These are phyloP conservation scores for Phytophthora lateralis DNA, from an alignment of 352 stramenopile genomes.

Conservation along the genomic window DNA sequence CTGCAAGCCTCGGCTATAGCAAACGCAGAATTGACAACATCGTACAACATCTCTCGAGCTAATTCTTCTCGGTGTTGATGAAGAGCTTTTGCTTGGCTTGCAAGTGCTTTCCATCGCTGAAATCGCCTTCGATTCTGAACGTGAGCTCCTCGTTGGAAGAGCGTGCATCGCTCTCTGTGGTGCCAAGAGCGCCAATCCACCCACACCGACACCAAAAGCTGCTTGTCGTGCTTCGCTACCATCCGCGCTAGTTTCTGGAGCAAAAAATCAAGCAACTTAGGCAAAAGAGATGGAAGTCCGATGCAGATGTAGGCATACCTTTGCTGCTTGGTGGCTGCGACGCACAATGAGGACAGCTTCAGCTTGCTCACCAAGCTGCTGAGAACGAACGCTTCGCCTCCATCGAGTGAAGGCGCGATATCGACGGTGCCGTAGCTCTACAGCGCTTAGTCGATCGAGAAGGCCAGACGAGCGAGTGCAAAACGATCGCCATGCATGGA, in stretches of 20 bases:
- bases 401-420: constrained; percentile 15
- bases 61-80: constrained; percentile 4
- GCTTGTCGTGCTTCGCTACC: constrained; percentile 6
- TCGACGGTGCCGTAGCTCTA: constrained; percentile 18
- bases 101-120: constrained; percentile 15
- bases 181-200: constrained; percentile 25
- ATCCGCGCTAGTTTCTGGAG: constrained; percentile 12
- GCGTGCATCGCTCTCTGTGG: constrained; percentile 5
- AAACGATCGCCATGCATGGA: constrained; percentile 22
- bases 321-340: constrained; percentile 9
- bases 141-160: constrained; percentile 17
- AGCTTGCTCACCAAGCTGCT: constrained; percentile 23
- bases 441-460: constrained; percentile 8
- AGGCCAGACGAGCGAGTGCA: constrained; percentile 9
- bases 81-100: constrained; percentile 7
- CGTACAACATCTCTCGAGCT: constrained; percentile 11
- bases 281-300: neutral
- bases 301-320: constrained; percentile 2
- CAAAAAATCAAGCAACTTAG: neutral
- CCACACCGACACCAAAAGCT: constrained; percentile 18
- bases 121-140: constrained; percentile 15
- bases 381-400: constrained; percentile 9
- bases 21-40: constrained; percentile 1
- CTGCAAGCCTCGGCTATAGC: neutral
- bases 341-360: constrained; percentile 18